These are phyloP conservation scores for Wallemia hederae DNA, from an alignment of 1,284 basidiomycete genomes.

Conservation along the genomic window DNA sequence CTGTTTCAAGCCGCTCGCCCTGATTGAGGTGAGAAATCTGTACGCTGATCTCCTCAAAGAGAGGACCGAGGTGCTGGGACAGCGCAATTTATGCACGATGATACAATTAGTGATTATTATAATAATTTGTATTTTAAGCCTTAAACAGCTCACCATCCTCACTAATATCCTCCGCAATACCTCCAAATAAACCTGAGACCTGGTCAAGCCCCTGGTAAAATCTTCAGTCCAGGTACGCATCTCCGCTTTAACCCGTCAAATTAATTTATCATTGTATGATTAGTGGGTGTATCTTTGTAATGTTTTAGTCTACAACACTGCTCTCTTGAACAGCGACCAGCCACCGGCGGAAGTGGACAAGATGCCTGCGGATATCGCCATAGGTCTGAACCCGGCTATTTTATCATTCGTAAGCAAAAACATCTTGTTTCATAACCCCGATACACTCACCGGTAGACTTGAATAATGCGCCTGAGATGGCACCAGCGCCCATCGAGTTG, in stretches of 20 bases:
- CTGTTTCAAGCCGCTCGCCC: background rate
- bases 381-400: background rate
- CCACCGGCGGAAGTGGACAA: background rate
- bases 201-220: background rate
- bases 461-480: conserved; percentile 64
- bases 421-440: background rate
- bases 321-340: background rate
- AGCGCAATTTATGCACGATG: background rate
- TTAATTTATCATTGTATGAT: background rate
- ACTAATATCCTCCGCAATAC: too few species aligned
- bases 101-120: background rate
- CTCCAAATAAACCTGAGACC: too few species aligned
- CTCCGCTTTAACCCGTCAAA: too few species aligned
- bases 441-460: conserved; percentile 60
- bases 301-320: background rate
- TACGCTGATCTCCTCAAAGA: background rate
- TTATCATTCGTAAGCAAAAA: background rate
- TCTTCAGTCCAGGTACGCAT: background rate
- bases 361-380: background rate
- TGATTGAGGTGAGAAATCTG: background rate
- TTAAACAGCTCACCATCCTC: background rate
- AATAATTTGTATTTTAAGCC: background rate
- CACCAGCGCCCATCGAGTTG: conserved; percentile 77
- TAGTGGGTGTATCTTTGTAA: background rate
- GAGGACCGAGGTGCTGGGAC: background rate